A percentile compares a stretch with the other conserved stretches of the same genome.
phyloP scores from a whole-genome alignment of 2,329 filamentous ascomycete species.

The Colletotrichum abscissum region DNA sequence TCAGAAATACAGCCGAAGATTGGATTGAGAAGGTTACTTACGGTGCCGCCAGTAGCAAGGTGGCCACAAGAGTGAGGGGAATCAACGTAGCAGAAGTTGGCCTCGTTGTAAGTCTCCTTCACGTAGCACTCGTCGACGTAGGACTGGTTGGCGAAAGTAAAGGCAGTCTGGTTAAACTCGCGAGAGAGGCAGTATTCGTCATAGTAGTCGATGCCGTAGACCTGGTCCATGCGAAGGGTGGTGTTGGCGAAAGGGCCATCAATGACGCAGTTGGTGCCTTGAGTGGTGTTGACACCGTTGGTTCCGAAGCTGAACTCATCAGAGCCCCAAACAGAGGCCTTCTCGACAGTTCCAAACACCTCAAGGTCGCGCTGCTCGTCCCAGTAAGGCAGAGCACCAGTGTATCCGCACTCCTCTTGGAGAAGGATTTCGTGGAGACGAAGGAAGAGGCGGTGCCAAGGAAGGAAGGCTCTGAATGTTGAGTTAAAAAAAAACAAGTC shows the following conservation, averaged over 20 bases:
- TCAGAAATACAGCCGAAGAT: neutral
- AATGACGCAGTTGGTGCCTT: constrained; percentile 36
- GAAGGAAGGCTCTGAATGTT: constrained; percentile 42
- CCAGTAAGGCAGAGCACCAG: constrained; percentile 43
- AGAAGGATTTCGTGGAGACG: constrained; percentile 46
- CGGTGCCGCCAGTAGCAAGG: constrained; percentile 13
- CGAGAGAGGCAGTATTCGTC: constrained; percentile 25
- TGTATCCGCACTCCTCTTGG: constrained; percentile 45
- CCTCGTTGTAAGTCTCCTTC: constrained; percentile 8
- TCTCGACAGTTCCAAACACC: constrained; percentile 45
- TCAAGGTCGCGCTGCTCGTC: constrained; percentile 28
- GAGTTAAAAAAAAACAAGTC: too few relatives aligned
- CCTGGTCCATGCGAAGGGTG: constrained; percentile 25
- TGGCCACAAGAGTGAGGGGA: constrained; percentile 21
- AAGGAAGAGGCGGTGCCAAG: constrained; percentile 48
- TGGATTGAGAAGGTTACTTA: neutral
- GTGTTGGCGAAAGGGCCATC: constrained; percentile 40
- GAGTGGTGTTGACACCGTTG: constrained; percentile 35
- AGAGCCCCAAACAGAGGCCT: constrained; percentile 14
- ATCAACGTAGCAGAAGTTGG: constrained; percentile 24
- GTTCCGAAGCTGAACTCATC: constrained; percentile 45
- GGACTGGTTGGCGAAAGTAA: constrained; percentile 8
- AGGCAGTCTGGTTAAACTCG: constrained; percentile 17
- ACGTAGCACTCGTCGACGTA: constrained; percentile 18
- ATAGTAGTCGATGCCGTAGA: constrained; percentile 24